Percentiles rank a stretch among this genome's conserved stretches.
Conservation (phyloP, 176 grass and related monocot species). For the Phoenix roebelenii region DNA sequence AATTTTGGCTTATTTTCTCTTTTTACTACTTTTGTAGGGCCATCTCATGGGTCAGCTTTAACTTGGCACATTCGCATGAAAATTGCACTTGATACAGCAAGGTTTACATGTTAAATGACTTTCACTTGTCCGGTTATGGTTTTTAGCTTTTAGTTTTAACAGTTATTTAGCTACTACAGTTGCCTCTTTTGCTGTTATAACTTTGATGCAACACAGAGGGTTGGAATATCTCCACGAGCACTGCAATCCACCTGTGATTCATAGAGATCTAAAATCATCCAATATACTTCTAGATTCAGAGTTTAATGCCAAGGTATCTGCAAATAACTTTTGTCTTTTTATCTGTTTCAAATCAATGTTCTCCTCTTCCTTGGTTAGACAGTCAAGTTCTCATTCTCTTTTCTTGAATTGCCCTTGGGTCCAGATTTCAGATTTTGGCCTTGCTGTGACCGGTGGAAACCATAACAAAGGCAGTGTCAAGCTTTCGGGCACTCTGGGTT, state of each 20-base stretch:
- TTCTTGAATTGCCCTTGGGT: conserved; percentile 2
- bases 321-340: neutral
- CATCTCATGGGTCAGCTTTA: conserved; percentile 82
- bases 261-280: conserved; percentile 98
- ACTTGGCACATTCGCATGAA: conserved; percentile 91
- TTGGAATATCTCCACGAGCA: conserved; percentile 98
- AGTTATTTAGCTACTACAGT: too few relatives aligned
- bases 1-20: conserved; percentile 21
- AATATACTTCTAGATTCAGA: conserved; percentile 94
- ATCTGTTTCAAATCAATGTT: too few relatives aligned
- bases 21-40: conserved; percentile 37
- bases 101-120: conserved; percentile 31
- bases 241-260: conserved; percentile 75
- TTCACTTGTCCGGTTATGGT: too few relatives aligned
- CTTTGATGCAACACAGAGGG: conserved; percentile 48
- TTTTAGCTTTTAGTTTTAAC: too few relatives aligned
- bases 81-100: conserved; percentile 85
- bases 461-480: conserved; percentile 54
- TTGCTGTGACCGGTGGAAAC: conserved; percentile 61
- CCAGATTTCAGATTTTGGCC: conserved; percentile 98
- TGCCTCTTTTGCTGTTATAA: too few relatives aligned
- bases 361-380: too few relatives aligned
- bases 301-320: conserved; percentile 73
- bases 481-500: conserved; percentile 88
- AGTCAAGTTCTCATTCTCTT: too few relatives aligned